Evolutionary conservation across 176 grass and related monocot genomes (phyloP).

Genomic region (Paspalum notatum): DNA sequence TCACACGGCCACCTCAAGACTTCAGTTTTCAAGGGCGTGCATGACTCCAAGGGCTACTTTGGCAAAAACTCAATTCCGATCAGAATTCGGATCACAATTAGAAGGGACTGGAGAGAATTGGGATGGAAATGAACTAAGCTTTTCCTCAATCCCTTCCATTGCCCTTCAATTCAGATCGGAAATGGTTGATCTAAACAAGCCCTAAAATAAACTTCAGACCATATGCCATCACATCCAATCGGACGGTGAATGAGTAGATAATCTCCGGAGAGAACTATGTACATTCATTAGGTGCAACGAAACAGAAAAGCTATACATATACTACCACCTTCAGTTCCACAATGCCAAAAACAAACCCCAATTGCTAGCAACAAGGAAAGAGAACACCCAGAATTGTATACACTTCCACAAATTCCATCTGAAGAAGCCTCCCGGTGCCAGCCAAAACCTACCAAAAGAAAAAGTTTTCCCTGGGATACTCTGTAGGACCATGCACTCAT

Average conservation of each 20-base stretch:
- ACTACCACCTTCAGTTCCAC: slow-evolving; percentile 31
- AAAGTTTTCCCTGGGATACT: slow-evolving; percentile 13
- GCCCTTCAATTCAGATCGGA: too few relatives aligned
- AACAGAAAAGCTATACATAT: slow-evolving; percentile 45
- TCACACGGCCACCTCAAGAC: too few relatives aligned
- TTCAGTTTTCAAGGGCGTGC: too few relatives aligned
- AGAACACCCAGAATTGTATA: slow-evolving; percentile 35
- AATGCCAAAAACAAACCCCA: background rate
- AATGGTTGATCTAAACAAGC: too few relatives aligned
- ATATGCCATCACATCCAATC: background rate
- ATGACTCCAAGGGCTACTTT: too few relatives aligned
- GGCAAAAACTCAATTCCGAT: too few relatives aligned
- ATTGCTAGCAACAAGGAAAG: slow-evolving; percentile 7
- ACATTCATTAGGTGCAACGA: slow-evolving; percentile 27
- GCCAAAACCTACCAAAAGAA: slow-evolving; percentile 28
- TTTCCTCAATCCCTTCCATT: too few relatives aligned
- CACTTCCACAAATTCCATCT: background rate
- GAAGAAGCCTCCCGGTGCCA: slow-evolving; percentile 14
- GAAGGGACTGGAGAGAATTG: too few relatives aligned
- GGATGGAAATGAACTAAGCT: too few relatives aligned
- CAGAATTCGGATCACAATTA: too few relatives aligned
- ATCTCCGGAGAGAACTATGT: slow-evolving; percentile 38
- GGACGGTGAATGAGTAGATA: background rate
- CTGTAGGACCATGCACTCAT: slow-evolving; percentile 1
- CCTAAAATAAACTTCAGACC: background rate